Base-by-base conservation (phyloP, 176 grass and related monocot genomes). In the Cocos nucifera region DNA sequence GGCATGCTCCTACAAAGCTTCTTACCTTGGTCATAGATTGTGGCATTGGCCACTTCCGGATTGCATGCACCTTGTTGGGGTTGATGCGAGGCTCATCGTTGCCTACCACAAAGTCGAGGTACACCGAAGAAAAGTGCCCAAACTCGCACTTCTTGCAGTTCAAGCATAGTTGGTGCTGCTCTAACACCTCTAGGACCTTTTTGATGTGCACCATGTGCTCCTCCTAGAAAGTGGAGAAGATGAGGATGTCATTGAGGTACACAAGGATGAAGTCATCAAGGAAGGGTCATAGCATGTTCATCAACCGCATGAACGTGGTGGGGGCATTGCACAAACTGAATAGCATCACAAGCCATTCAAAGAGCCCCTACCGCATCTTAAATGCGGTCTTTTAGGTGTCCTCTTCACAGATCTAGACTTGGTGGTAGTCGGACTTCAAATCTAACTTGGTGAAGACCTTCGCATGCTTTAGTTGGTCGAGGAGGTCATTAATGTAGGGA, bases 331-430 rank as follows among this genome's bases (percentile, higher is more conserved):
- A 28, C 0, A 28, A 5, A 4, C 26, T 4, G 21, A 28, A 28
- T 0, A 4, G 26, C 26, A 28, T 28, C 4, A 28, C 26, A 4
- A 28, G 26, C 26, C 26, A 4, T 5, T 28, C 3, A 0, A 4
- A 27, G 4, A 27, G 26, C 26, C 26, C 26, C 3, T 27, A 4
- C 26, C 3, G 26, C 26, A 4, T 27, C 4, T 27, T 61, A 35
- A 73, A 73, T 7, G 39, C 3, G 16, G 25, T 73, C 50, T 73
- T 73, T 19, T 24, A 29, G 19, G 26, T 28, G 26, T 28, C 26
- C 4, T 28, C 26, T 4, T 28, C 26, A 0, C 26, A 0, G 26
- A 28, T 28, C 26, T 0, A 4, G 0, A 28, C 4, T 28, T 28
- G 21, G 26, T 28, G 0, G 4, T 28, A 28, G 3, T 4, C 4